Evolutionary conservation across 352 stramenopile genomes (phyloP), one percentile per base, ranked within the genome.

Genomic region (Pythium plurisporium): DNA sequence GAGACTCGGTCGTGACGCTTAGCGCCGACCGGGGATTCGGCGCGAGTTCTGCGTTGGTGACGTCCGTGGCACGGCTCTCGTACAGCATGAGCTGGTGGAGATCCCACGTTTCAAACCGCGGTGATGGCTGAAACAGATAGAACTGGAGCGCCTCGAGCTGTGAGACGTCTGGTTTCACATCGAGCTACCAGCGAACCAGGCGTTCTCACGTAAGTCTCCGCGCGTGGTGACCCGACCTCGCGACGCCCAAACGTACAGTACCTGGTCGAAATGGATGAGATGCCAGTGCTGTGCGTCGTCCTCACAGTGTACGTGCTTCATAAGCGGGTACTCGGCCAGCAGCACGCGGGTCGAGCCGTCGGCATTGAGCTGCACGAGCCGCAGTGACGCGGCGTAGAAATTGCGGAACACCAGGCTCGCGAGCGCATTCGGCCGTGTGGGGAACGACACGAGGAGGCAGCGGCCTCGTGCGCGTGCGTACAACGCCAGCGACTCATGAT

Each of bases 221-320:
- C n/a, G n/a, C n/a, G n/a, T n/a, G n/a, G n/a, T n/a, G n/a, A n/a
- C n/a, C n/a, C n/a, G n/a, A 53, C 6, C 27, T 20, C 15, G 26
- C 23, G 20, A 19, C 27, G 29, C 26, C 11, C 33, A 7, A 41
- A 19, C 6, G 34, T 17, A 23, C 25, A 19, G 44, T 51, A 87
- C 71, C 48, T 86, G 67, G 30, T 86, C 69, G 26, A 86, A 60
- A 27, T 74, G 67, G 27, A 91, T 30, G 19, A 82, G 19, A 40
- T 91, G 74, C 81, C 78, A 89, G 38, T 82, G 73, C 62, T 91
- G 78, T 12, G 78, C 76, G 37, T 91, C 81, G 29, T 88, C 74
- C 36, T 91, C 81, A 30, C 62, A 81, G 60, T 89, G 69, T 20
- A 69, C 46, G 38, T 86, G 65, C 19, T 73, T 52, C 81, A 89